These are phyloP conservation scores for Penicillium concentricum DNA, from an alignment of 2,329 filamentous ascomycete species.

Conservation along the genomic window DNA sequence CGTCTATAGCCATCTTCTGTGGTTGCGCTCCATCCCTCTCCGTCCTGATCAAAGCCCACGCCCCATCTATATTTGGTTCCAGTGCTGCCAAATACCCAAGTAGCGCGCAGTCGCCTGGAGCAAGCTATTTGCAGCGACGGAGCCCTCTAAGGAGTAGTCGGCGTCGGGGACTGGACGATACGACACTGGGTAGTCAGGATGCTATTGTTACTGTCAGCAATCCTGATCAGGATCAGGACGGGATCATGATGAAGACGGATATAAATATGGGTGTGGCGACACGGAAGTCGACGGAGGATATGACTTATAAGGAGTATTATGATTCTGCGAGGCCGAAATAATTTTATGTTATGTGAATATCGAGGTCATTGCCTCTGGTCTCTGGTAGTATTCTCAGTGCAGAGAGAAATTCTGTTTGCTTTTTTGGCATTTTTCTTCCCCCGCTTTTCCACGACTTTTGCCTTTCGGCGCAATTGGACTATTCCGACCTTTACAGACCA, in stretches of 20 bases:
- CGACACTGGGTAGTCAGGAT: neutral
- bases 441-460: too few relatives aligned
- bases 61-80: constrained; percentile 3
- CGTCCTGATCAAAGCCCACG: constrained; percentile 7
- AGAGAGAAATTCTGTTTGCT: too few relatives aligned
- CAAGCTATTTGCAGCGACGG: too few relatives aligned
- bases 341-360: neutral
- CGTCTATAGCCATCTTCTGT: constrained; percentile 16
- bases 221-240: neutral
- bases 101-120: neutral
- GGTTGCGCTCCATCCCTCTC: constrained; percentile 14
- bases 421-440: too few relatives aligned
- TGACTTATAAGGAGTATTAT: neutral
- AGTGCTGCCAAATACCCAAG: neutral
- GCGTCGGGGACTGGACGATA: neutral
- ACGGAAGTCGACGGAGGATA: neutral
- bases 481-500: too few relatives aligned
- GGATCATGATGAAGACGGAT: constrained; percentile 13
- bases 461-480: too few relatives aligned
- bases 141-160: neutral
- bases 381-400: too few relatives aligned
- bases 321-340: neutral
- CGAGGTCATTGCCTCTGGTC: too few relatives aligned
- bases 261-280: constrained; percentile 8
- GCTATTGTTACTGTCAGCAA: neutral